Conservation (phyloP, 768 basidiomycete genomes). For the Paxillus ammoniavirescens region DNA sequence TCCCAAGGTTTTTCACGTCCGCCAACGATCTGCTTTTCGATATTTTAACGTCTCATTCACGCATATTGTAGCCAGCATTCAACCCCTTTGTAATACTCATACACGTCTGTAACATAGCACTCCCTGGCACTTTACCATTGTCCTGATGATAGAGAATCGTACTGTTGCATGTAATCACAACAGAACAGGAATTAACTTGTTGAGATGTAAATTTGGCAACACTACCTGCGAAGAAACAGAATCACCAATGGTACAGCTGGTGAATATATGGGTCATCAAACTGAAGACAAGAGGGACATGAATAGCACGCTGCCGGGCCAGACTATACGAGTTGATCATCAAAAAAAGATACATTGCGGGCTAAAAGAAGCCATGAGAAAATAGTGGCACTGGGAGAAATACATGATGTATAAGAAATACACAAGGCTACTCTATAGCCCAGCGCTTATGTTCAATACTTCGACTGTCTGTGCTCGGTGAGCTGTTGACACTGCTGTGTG, state of each 20-base stretch:
- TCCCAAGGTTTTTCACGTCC: not conserved
- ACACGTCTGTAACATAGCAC: conserved; percentile 9
- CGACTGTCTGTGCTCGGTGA: conserved; percentile 9
- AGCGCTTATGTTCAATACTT: conserved; percentile 14
- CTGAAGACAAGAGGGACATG: no score
- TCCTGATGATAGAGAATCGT: not conserved
- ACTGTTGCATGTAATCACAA: not conserved
- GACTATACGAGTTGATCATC: no score
- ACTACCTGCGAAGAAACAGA: no score
- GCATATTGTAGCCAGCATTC: conserved; percentile 17
- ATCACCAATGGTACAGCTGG: no score
- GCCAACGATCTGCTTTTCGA: not conserved
- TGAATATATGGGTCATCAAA: no score
- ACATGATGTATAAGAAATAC: not conserved
- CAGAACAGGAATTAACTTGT: not conserved
- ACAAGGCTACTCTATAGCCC: conserved; percentile 23
- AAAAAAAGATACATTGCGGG: no score
- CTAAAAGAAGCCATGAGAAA: not conserved
- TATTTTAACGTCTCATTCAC: not conserved
- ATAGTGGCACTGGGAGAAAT: no score
- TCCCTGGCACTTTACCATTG: not conserved
- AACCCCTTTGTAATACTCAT: not conserved
- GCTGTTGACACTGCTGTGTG: conserved; percentile 2
- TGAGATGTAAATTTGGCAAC: no score
- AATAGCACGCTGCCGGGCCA: no score